Conservation (phyloP, 23 red algal species). For the Gracilaria caudata region DNA sequence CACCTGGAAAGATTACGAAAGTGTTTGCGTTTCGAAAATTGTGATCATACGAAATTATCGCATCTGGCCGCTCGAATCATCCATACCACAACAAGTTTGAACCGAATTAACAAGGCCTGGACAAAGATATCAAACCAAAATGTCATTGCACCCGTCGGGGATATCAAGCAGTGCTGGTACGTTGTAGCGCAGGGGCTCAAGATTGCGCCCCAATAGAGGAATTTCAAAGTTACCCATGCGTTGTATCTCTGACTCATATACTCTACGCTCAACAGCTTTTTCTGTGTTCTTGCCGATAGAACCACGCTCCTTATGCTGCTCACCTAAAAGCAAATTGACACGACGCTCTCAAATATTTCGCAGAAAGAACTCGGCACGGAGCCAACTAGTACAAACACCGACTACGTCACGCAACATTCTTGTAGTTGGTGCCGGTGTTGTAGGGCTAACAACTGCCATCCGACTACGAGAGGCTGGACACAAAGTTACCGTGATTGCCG, state of each 20-base stretch:
- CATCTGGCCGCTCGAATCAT: too few relatives aligned
- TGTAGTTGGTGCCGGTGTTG: conserved; percentile 71
- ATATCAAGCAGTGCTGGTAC: not conserved
- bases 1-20: too few relatives aligned
- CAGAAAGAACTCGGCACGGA: not conserved
- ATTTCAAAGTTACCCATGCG: too few relatives aligned
- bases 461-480: conserved; percentile 43
- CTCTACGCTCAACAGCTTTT: not conserved
- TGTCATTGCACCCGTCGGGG: not conserved
- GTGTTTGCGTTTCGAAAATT: too few relatives aligned
- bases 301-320: not conserved
- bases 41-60: too few relatives aligned
- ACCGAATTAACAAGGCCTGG: too few relatives aligned
- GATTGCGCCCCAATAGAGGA: not conserved
- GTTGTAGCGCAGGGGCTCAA: not conserved
- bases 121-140: not conserved
- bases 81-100: not conserved
- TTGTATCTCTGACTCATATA: not conserved
- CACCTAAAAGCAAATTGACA: not conserved
- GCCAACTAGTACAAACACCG: conserved; percentile 1
- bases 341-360: not conserved
- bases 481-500: conserved; percentile 49
- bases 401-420: conserved; percentile 29
- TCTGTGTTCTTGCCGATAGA: not conserved
- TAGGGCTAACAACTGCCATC: conserved; percentile 78